Base-by-base conservation (phyloP, 164 flowering plant genomes). In the Tetrastigma voinierianum region DNA sequence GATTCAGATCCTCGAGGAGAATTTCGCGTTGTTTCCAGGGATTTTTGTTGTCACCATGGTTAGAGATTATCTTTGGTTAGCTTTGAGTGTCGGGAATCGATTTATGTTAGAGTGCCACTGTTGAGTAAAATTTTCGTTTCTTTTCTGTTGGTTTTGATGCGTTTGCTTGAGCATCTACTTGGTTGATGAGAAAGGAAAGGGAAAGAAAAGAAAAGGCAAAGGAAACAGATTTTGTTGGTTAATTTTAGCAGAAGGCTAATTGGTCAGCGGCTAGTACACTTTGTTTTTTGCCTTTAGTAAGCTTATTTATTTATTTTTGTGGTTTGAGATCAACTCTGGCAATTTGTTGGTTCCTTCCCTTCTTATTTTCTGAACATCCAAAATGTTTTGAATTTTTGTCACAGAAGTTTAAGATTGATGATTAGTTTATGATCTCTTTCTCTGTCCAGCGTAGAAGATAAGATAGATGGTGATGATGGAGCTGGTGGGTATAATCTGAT, bases 381-480 rank as follows among this genome's bases (percentile, higher is more conserved):
- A 32, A 32, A 4, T 3, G 8, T 7, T 3, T 32, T 32, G 40
- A 9, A 9, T 51, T 51, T 10, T 19, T 24, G 46, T 23, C 44
- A 19, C 46, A n/a, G 16, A 19, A 21, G 2, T 56, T 32, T 24
- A 7, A 3, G 40, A 32, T 45, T 51, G 59, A 11, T 32, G 32
- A n/a, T 48, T 59, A 10, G 19, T 44, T 59, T 15, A 43, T 43
- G 46, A 45, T 55, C 10, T 8, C 13, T 49, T 14, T 63, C 51
- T n/a, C 46, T 13, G 20, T 44, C 55, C 52, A 20, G 19, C 12
- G 70, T 83, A 91, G 98, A 94, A 82, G 97, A 94, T 72, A 97
- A 94, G 76, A 94, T 96, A 0, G 97, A 8, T 94, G 97, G 98
- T 94, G n/a, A 90, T 59, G 98, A 94, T 82, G 98, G 98, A 51